Conservation (phyloP, 139 green algal species). For the Chlorella sp. region DNA sequence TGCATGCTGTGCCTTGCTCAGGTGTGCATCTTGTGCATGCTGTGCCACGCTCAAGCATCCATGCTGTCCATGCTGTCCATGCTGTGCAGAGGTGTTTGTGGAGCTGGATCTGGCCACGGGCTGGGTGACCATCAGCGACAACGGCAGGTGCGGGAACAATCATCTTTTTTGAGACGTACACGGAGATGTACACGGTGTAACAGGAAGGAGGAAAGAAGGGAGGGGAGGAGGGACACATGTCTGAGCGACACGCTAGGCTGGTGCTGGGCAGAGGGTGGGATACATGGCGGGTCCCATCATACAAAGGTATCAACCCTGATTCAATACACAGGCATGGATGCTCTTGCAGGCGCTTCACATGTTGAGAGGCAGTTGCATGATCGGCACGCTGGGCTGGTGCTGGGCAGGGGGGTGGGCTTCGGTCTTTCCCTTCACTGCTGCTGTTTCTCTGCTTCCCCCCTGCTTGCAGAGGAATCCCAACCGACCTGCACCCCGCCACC, state of each 20-base stretch:
- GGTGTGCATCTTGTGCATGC: neutral
- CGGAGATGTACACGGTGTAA: too few species aligned
- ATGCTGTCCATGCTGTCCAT: neutral
- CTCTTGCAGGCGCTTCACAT: too few species aligned
- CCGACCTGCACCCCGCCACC: constrained; percentile 88
- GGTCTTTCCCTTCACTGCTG: neutral
- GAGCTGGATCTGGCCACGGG: constrained; percentile 71
- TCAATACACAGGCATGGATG: too few species aligned
- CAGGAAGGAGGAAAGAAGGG: too few species aligned
- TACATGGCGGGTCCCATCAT: too few species aligned
- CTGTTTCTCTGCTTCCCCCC: neutral
- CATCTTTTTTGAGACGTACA: too few species aligned
- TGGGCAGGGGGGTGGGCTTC: neutral
- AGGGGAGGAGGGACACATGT: too few species aligned
- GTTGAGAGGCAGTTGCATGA: too few species aligned
- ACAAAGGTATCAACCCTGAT: too few species aligned
- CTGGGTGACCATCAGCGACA: constrained; percentile 60
- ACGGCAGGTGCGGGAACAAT: constrained; percentile 4
- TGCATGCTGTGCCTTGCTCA: neutral
- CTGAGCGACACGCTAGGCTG: too few species aligned
- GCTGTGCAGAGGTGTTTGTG: constrained; percentile 56
- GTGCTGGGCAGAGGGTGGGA: neutral
- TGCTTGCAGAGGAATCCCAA: constrained; percentile 86
- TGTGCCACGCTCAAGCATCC: neutral
- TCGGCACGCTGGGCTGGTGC: neutral